These are phyloP conservation scores for Echium plantagineum DNA, from an alignment of 257 asterid species.

Conservation along the genomic window DNA sequence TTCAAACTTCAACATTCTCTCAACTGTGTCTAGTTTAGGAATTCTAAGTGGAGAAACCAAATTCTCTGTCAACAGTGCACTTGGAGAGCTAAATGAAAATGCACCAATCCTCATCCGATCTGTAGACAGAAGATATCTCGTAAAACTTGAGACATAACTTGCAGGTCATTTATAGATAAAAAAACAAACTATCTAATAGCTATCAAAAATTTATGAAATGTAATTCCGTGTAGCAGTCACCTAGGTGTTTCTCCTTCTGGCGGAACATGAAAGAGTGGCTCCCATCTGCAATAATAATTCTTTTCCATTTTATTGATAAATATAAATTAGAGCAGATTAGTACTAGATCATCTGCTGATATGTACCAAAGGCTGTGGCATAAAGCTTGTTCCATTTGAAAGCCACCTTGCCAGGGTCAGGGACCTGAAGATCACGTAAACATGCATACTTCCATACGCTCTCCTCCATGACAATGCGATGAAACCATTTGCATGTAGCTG, in stretches of 20 bases:
- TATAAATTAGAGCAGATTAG: neutral
- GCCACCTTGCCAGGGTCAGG: conserved; percentile 62
- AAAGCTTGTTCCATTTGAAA: conserved; percentile 70
- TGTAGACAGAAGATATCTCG: conserved; percentile 17
- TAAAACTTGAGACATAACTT: neutral
- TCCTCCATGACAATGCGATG: conserved; percentile 56
- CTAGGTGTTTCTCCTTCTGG: conserved; percentile 89
- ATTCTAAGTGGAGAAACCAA: conserved; percentile 32
- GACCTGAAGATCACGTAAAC: conserved; percentile 88
- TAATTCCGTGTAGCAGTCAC: conserved; percentile 25
- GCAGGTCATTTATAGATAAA: neutral
- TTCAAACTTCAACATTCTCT: conserved; percentile 31
- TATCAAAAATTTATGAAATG: conserved; percentile 5
- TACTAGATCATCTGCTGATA: conserved; percentile 10
- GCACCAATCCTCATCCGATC: conserved; percentile 98
- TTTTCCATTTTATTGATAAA: conserved; percentile 2
- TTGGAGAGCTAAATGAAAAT: conserved; percentile 54
- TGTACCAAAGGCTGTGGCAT: conserved; percentile 74
- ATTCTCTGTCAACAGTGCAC: conserved; percentile 56
- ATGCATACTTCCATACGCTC: conserved; percentile 71
- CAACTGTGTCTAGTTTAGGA: conserved; percentile 28
- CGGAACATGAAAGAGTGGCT: conserved; percentile 73
- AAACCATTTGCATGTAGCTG: conserved; percentile 75
- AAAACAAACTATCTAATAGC: neutral
- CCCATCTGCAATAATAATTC: conserved; percentile 56